Evolutionary conservation across 2,329 filamentous ascomycete genomes (phyloP), one percentile per base, ranked within the genome.

Genomic region (Tetracladium maxilliforme): DNA sequence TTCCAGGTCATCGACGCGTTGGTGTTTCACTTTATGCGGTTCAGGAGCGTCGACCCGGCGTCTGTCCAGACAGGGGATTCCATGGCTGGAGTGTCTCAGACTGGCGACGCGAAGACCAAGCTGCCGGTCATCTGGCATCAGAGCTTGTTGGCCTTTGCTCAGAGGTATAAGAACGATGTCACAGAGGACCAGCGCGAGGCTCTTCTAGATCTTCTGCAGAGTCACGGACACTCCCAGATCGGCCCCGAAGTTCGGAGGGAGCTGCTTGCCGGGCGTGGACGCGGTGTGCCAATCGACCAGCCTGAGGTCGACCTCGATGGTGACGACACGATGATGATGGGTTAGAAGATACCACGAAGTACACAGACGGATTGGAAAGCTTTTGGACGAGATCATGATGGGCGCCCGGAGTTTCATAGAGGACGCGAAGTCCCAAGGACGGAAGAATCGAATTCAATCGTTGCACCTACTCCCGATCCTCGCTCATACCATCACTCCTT

Each of bases 101-200:
- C 42, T 30, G 51, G 34, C 29, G 53, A 51, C 11, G 57, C 57
- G n/a, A 64, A 68, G 23, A 57, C 63, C 43, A 82, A 79, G 44
- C 49, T 95, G 35, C 90, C 92, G 0, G 84, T 98, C 6, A 72
- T 98, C 28, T 98, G 87, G 84, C 90, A 98, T 50, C 87, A 95
- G 55, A 84, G 79, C 39, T 59, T 98, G 16, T 56, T 98, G 27
- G 78, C 82, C 3, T 98, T 98, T 53, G 84, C 90, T 14, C 80
- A 94, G 54, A 66, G 87, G 29, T 98, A 95, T 54, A 75, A 84
- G 43, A 92, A 94, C 38, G 87, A 95, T 49, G 87, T 94, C 39
- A 93, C 84, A 3, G 86, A 94, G 48, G 86, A 94, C 38, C 86
- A 93, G 57, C 64, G 86, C 39, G 87, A 98, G 53, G 81, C 84